Evolutionary conservation across 2,329 filamentous ascomycete species (phyloP), one percentile per base, ranked within the genome.

Genomic region (Cephalotrichum gorgonifer): DNA sequence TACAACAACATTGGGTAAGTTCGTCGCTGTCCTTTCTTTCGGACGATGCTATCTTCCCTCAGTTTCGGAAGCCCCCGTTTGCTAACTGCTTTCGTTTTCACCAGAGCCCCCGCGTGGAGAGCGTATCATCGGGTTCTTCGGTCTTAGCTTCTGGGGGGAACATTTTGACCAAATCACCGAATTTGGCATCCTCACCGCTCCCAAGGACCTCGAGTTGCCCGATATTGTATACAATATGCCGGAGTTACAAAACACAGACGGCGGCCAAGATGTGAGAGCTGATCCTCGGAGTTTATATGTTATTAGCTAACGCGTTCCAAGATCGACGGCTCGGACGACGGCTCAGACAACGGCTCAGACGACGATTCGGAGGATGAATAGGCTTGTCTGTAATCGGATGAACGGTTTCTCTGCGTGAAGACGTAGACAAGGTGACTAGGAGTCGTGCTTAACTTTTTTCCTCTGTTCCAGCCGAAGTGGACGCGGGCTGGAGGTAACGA

Each of bases 101-200:
- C 54, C 64, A 54, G 61, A 62, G 47, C 61, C 66, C 1, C 57
- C 52, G 2, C 39, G 51, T 0, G 58, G 62, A 25, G 65, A 74
- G 46, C 60, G 60, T 12, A 67, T 75, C 42, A 60, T 75, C 8
- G 72, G 72, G 0, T 74, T 75, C 53, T 73, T 60, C 50, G 72
- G 72, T 2, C 57, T 54, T 44, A 72, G 64, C 49, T 54, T 56
- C 7, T 47, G 44, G 44, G 30, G 31, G 12, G 7, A 26, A 3
- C 14, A 26, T 5, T 55, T 54, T 11, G 56, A 53, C 2, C 55
- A 55, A 33, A 62, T 59, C 54, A 58, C 53, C 48, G 65, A 73
- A 52, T 74, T 75, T 57, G 72, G 71, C 5, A 73, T 75, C 45
- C 62, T 75, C 20, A 74, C 67, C 2, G 68, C 64, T 4, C 66